Conservation (phyloP, 2,329 filamentous ascomycete genomes). For the Fusarium dlaminii region DNA sequence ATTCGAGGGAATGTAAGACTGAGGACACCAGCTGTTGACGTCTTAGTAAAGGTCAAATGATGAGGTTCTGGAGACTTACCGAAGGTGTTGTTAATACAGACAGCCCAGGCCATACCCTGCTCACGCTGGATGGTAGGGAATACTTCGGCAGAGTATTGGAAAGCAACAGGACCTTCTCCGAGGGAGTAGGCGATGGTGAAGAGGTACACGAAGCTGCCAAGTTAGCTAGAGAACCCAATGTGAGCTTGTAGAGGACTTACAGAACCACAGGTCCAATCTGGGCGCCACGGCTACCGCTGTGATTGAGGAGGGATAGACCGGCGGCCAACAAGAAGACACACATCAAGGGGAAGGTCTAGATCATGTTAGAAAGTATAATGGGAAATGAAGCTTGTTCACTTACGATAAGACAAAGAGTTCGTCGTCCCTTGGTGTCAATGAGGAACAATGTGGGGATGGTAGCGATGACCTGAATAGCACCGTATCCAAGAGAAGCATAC, state of each 20-base stretch:
- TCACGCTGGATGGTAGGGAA: constrained; percentile 52
- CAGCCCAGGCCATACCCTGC: constrained; percentile 52
- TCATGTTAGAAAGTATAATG: neutral
- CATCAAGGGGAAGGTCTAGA: constrained; percentile 48
- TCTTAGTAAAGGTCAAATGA: neutral
- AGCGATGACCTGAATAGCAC: constrained; percentile 20
- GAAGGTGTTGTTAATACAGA: constrained; percentile 49
- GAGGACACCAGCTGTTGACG: constrained; percentile 36
- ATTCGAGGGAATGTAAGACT: constrained; percentile 48
- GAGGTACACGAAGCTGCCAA: constrained; percentile 47
- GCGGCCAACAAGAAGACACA: constrained; percentile 47
- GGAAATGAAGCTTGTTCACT: fast-evolving
- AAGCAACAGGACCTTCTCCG: constrained; percentile 50
- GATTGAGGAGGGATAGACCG: constrained; percentile 45
- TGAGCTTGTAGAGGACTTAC: too few species aligned
- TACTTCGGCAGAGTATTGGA: constrained; percentile 52
- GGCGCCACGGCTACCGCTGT: constrained; percentile 29
- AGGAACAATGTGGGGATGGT: constrained; percentile 22
- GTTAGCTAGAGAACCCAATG: too few species aligned
- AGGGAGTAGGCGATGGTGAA: constrained; percentile 50
- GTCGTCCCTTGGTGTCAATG: constrained; percentile 24
- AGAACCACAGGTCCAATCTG: constrained; percentile 44
- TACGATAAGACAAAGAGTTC: constrained; percentile 32
- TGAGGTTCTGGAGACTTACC: neutral
- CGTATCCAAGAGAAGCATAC: constrained; percentile 27